Evolutionary conservation across 208 protist species (phyloP), one percentile per base, ranked within the genome.

Genomic region (Leishmania aethiopica): DNA sequence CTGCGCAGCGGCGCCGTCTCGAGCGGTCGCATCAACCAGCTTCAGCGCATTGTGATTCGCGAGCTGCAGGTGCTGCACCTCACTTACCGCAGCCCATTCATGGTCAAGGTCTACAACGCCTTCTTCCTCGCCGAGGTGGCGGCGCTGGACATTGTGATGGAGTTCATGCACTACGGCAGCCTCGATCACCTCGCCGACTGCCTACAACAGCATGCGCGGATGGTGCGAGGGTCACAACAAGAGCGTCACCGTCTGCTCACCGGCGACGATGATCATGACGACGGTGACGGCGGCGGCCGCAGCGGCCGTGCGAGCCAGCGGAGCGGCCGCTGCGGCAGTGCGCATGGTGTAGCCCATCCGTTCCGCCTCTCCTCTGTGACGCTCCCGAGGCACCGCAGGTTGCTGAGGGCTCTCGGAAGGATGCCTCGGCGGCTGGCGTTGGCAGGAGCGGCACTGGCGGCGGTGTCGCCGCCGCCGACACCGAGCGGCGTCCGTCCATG

Each of bases 81-180:
- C 60, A 89, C 92, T 45, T 98, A 98, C 84, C 87, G 91, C 55
- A 96, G 90, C 78, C 91, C 93, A 7, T 96, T 96, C 81, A 95
- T 98, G 88, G 95, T 97, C 72, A 98, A 98, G 80, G 91, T 96
- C 17, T 98, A 97, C 85, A 96, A 98, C 79, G 95, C 95, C 28
- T 98, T 96, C 79, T 96, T 88, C 78, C 15, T 89, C 25, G 42
- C 73, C 4, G 92, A 95, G 57, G 42, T n/a, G 2, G 86, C 90
- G 84, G 77, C 86, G 77, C 88, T 98, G 66, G 92, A 98, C 74
- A 91, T 98, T 59, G 93, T 94, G 51, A 94, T 98, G 92, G 93
- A 98, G 92, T 98, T 95, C 71, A 98, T 98, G 95, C 89, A 97
- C 81, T 95, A 94, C 81, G 95, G 95, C 32, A 92, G 90, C 62